Conservation (phyloP, 2,329 filamentous ascomycete species). For the Cadophora luteo-olivacea region DNA sequence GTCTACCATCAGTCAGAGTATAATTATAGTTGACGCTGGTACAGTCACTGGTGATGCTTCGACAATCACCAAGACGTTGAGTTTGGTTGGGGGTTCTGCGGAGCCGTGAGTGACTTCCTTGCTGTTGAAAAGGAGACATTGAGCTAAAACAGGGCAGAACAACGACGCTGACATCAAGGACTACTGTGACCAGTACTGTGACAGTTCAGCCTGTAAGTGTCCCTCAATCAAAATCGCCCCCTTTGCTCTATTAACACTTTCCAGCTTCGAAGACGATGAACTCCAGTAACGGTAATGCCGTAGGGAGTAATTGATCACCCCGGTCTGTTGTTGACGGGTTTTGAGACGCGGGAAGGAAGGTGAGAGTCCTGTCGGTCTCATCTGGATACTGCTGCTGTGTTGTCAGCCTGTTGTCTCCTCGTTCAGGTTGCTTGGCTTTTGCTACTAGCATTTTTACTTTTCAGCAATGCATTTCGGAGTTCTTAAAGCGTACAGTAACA, state of each 20-base stretch:
- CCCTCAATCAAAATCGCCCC: neutral
- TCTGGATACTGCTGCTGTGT: neutral
- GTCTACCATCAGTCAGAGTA: neutral
- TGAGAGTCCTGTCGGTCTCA: neutral
- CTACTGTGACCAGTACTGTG: conserved; percentile 14
- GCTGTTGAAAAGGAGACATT: neutral
- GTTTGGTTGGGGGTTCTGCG: neutral
- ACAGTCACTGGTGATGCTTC: neutral
- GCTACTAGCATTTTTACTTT: neutral
- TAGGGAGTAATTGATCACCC: too few species aligned
- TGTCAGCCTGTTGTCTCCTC: neutral
- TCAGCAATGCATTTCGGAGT: neutral
- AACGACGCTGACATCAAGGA: conserved; percentile 11
- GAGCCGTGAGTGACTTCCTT: neutral
- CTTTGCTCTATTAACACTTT: neutral
- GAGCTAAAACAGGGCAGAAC: neutral
- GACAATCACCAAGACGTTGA: conserved; percentile 16
- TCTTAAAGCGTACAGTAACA: neutral
- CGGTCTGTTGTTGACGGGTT: neutral
- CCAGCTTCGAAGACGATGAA: neutral
- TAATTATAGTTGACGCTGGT: neutral
- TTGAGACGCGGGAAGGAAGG: neutral
- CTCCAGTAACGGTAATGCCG: neutral
- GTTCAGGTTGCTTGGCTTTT: neutral
- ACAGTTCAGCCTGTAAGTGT: conserved; percentile 7